These are phyloP conservation scores for Lupinus albus DNA, from an alignment of 306 rosid species.

Conservation along the genomic window DNA sequence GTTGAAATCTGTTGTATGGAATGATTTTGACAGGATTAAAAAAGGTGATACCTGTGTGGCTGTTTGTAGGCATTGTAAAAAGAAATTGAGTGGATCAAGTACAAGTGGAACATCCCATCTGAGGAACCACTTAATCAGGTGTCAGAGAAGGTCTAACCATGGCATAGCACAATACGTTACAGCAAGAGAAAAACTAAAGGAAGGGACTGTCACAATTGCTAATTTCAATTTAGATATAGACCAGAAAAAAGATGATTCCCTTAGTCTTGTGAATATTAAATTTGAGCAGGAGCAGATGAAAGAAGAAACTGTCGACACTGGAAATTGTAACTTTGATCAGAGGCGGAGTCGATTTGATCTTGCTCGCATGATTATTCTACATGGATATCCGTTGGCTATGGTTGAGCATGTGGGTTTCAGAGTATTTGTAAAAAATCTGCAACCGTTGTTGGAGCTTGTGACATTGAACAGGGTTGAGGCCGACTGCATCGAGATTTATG, in stretches of 20 bases:
- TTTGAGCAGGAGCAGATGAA: constrained; percentile 86
- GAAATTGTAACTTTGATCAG: constrained; percentile 72
- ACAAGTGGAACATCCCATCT: constrained; percentile 97
- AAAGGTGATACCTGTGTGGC: constrained; percentile 91
- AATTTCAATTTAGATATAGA: constrained; percentile 69
- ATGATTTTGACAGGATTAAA: constrained; percentile 94
- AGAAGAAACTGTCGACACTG: constrained; percentile 61
- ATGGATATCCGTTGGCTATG: constrained; percentile 94
- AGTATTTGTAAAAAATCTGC: constrained; percentile 85
- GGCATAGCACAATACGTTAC: constrained; percentile 65
- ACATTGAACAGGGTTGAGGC: constrained; percentile 75
- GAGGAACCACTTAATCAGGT: constrained; percentile 92
- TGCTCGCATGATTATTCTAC: constrained; percentile 96
- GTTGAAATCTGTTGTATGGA: constrained; percentile 96
- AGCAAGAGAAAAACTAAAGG: constrained; percentile 88
- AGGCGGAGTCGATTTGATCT: constrained; percentile 91
- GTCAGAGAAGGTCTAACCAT: constrained; percentile 81
- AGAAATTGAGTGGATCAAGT: constrained; percentile 98
- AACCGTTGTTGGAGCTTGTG: constrained; percentile 92
- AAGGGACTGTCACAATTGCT: constrained; percentile 65
- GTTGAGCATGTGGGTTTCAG: constrained; percentile 95
- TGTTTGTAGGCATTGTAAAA: constrained; percentile 93
- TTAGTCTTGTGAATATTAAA: constrained; percentile 76
- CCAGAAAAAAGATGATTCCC: constrained; percentile 73
- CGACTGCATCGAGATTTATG: constrained; percentile 87